Percentiles rank a stretch among this genome's conserved stretches.
These are phyloP conservation scores for Geotrichum armillariae DNA, from an alignment of 1,139 yeast species.

Conservation along the genomic window DNA sequence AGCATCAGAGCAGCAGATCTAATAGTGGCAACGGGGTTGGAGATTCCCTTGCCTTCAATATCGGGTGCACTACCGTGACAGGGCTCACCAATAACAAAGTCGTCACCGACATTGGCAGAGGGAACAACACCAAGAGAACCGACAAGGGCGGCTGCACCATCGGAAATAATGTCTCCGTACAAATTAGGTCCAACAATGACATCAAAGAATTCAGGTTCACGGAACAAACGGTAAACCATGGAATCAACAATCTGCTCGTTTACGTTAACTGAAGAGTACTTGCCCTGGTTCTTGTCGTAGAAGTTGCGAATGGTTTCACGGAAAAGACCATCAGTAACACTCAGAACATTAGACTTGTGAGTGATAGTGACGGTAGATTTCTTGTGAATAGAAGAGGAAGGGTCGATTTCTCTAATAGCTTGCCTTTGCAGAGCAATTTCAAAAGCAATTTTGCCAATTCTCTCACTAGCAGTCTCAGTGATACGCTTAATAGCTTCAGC, in stretches of 20 bases:
- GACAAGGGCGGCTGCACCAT: constrained; percentile 98
- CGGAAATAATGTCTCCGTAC: constrained; percentile 95
- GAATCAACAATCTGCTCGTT: constrained; percentile 98
- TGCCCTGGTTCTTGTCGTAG: constrained; percentile 63
- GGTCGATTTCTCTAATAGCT: constrained; percentile 64
- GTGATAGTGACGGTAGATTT: constrained; percentile 84
- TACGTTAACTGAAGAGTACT: constrained; percentile 56
- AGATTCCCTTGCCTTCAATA: constrained; percentile 90
- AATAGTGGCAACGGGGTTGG: constrained; percentile 97
- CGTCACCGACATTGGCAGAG: constrained; percentile 95
- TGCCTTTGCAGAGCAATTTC: constrained; percentile 93
- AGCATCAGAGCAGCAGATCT: constrained; percentile 97
- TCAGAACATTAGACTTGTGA: constrained; percentile 93
- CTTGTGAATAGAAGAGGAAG: constrained; percentile 46
- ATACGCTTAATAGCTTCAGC: constrained; percentile 98
- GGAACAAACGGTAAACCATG: constrained; percentile 97
- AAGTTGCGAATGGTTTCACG: constrained; percentile 84
- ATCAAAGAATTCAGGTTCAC: constrained; percentile 95
- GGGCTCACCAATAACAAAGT: constrained; percentile 97
- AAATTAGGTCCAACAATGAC: constrained; percentile 98
- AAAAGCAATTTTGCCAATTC: constrained; percentile 87
- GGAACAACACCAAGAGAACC: constrained; percentile 99
- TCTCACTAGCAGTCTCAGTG: constrained; percentile 78
- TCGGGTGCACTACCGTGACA: constrained; percentile 99
- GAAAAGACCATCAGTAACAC: constrained; percentile 92